phyloP scores from a whole-genome alignment of 2,329 filamentous ascomycete genomes.

The Ceratocystis huliohia region DNA sequence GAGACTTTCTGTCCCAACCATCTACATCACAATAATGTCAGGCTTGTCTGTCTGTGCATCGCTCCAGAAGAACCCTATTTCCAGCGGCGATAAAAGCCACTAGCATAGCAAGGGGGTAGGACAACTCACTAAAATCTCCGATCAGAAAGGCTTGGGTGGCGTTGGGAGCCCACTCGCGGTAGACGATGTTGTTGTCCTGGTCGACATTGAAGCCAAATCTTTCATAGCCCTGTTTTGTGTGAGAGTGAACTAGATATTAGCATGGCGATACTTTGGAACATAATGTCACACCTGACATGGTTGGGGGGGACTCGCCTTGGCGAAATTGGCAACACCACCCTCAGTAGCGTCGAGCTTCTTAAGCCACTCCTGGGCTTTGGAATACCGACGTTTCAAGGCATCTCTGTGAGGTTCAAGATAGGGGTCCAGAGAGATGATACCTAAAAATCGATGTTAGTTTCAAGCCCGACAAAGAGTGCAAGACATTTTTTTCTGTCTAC shows the following conservation, averaged over 20 bases:
- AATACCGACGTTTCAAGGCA: constrained; percentile 60
- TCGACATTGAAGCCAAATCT: constrained; percentile 75
- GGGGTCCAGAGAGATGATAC: constrained; percentile 75
- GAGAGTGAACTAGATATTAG: neutral
- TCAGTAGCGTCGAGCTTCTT: constrained; percentile 69
- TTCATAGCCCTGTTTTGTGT: constrained; percentile 56
- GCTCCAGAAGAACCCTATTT: neutral
- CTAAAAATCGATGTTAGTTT: constrained; percentile 34
- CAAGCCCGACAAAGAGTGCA: neutral
- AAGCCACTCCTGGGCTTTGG: constrained; percentile 76
- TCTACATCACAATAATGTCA: constrained; percentile 38
- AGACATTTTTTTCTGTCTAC: constrained; percentile 22
- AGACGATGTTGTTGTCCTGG: constrained; percentile 70
- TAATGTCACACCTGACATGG: neutral
- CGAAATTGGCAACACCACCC: constrained; percentile 85
- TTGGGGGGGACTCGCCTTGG: constrained; percentile 41
- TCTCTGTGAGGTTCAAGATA: constrained; percentile 79
- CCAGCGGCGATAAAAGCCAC: neutral
- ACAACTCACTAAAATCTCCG: constrained; percentile 75
- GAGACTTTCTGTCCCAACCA: constrained; percentile 70
- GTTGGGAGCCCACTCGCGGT: constrained; percentile 94
- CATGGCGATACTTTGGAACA: neutral
- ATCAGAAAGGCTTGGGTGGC: constrained; percentile 72
- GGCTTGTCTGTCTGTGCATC: constrained; percentile 1
- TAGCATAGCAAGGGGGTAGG: neutral